Percentiles rank a stretch among this genome's conserved stretches.
phyloP scores from a whole-genome alignment of 2,329 filamentous ascomycete genomes.

The Alternaria alternata region DNA sequence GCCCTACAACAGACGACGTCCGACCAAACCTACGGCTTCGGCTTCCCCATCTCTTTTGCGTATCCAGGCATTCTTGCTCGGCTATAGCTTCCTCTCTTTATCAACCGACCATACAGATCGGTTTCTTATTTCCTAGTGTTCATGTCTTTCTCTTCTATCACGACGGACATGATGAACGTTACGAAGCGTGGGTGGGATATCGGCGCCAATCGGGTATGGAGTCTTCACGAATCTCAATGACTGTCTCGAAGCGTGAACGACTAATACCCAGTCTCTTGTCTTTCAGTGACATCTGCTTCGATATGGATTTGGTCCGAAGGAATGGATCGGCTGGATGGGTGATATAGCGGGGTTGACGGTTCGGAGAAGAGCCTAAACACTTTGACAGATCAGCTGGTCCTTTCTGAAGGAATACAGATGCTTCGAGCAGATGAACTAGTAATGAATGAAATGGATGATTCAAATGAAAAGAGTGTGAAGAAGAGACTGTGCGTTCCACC shows the following conservation, averaged over 20 bases:
- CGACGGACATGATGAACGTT: slow-evolving; percentile 37
- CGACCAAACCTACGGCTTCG: slow-evolving; percentile 8
- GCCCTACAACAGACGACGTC: background rate
- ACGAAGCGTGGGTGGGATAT: slow-evolving; percentile 28
- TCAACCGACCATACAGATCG: slow-evolving; percentile 23
- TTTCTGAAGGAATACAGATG: slow-evolving; percentile 15
- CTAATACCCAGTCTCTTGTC: slow-evolving; percentile 29
- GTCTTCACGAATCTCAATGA: slow-evolving; percentile 32
- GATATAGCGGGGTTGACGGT: slow-evolving; percentile 6
- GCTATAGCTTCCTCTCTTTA: slow-evolving; percentile 28
- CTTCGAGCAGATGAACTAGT: slow-evolving; percentile 26
- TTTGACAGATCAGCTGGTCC: slow-evolving; percentile 25
- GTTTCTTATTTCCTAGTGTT: slow-evolving; percentile 28
- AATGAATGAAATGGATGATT: slow-evolving; percentile 30
- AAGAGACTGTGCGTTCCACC: slow-evolving; percentile 28
- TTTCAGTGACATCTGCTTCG: slow-evolving; percentile 27
- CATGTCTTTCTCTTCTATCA: slow-evolving; percentile 28
- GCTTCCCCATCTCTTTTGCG: slow-evolving; percentile 33
- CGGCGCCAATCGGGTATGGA: slow-evolving; percentile 17
- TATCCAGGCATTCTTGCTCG: slow-evolving; percentile 34
- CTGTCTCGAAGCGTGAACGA: slow-evolving; percentile 32
- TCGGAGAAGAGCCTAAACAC: slow-evolving; percentile 12
- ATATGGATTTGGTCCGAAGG: slow-evolving; percentile 12
- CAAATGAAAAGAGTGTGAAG: slow-evolving; percentile 22
- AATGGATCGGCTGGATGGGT: slow-evolving; percentile 14